phyloP scores from a whole-genome alignment of 2,329 filamentous ascomycete genomes.

The Ophiosphaerella narmari region DNA sequence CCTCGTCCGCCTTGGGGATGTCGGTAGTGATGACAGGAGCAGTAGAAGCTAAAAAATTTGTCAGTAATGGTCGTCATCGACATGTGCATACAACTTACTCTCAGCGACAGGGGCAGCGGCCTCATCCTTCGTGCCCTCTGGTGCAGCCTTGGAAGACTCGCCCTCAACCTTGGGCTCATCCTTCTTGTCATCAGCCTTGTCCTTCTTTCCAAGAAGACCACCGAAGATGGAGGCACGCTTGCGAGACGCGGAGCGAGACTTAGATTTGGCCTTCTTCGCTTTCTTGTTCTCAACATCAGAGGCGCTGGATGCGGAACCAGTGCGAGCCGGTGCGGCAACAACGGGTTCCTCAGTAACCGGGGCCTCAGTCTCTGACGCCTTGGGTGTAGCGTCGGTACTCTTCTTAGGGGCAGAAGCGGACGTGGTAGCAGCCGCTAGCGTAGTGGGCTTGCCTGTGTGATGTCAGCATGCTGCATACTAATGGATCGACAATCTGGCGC shows the following conservation, averaged over 20 bases:
- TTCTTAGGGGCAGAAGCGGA: constrained; percentile 52
- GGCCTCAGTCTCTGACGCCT: constrained; percentile 40
- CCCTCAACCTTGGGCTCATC: constrained; percentile 41
- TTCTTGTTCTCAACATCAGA: constrained; percentile 55
- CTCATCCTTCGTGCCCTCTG: constrained; percentile 36
- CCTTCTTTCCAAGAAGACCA: constrained; percentile 65
- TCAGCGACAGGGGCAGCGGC: constrained; percentile 36
- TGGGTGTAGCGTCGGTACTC: constrained; percentile 53
- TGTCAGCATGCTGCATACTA: constrained; percentile 44
- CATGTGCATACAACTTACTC: constrained; percentile 26
- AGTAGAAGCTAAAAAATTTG: constrained; percentile 22
- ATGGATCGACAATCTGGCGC: constrained; percentile 33
- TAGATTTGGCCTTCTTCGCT: constrained; percentile 54
- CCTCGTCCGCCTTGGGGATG: constrained; percentile 31
- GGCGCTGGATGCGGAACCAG: constrained; percentile 46
- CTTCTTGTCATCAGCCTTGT: constrained; percentile 50
- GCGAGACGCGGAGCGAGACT: constrained; percentile 65
- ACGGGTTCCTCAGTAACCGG: constrained; percentile 21
- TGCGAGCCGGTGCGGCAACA: constrained; percentile 36
- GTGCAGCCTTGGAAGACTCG: constrained; percentile 40
- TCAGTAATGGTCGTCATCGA: no score
- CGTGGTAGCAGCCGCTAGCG: constrained; percentile 48
- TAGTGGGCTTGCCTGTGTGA: constrained; percentile 46
- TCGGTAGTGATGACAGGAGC: constrained; percentile 43
- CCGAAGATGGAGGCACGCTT: constrained; percentile 65